These are phyloP conservation scores for Quercus gilva DNA, from an alignment of 306 rosid genomes.

Conservation along the genomic window DNA sequence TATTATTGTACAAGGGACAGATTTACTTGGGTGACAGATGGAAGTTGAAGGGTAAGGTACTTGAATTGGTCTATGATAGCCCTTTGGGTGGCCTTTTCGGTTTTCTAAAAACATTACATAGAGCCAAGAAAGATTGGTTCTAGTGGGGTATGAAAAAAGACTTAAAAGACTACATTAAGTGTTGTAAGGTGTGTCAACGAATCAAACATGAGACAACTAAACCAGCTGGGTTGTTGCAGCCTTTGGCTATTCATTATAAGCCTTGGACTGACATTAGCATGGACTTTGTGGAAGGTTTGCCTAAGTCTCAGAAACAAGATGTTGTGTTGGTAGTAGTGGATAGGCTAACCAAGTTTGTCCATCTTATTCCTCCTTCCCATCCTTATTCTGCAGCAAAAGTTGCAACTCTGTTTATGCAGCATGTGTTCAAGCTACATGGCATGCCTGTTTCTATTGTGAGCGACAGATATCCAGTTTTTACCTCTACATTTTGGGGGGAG, in stretches of 20 bases:
- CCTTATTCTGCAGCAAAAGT: not conserved
- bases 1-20: too few relatives aligned
- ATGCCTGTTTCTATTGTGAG: not conserved
- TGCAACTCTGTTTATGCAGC: not conserved
- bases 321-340: not conserved
- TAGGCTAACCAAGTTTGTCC: too few relatives aligned
- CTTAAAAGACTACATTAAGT: not conserved
- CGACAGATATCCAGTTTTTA: too few relatives aligned
- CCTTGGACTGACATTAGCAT: not conserved
- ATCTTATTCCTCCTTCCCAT: not conserved
- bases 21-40: not conserved
- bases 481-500: too few relatives aligned
- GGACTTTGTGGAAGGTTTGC: not conserved
- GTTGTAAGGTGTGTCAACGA: not conserved
- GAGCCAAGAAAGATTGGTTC: too few relatives aligned
- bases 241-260: not conserved
- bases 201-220: not conserved
- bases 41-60: not conserved
- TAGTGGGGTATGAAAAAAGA: not conserved
- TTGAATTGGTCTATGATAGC: not conserved
- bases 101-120: not conserved
- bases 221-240: not conserved
- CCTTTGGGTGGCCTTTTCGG: not conserved
- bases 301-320: not conserved
- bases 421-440: not conserved